Evolutionary conservation across 2,329 filamentous ascomycete genomes (phyloP), one percentile per base, ranked within the genome.

Genomic region (Xylaria sp.): DNA sequence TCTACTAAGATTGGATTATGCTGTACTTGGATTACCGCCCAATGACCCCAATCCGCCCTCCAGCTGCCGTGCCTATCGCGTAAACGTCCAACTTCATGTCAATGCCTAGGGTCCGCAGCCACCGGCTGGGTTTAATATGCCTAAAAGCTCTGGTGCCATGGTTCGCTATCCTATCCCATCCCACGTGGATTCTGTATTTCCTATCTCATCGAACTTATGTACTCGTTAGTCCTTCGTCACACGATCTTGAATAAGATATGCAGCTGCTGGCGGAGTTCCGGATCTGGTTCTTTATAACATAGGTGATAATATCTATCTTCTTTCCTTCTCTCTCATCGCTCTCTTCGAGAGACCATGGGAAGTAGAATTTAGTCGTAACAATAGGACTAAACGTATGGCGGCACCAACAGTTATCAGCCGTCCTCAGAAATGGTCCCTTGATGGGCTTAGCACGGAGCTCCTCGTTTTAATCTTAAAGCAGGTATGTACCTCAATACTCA

Each of bases 391-490:
- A 53, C 68, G 62, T 50, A 73, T 75, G 70, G 70, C 69, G 47
- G 69, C 57, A 36, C 45, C 61, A 47, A 27, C 67, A 34, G 57
- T 57, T 62, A 21, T 24, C 7, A 11, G 61, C 42, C 56, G 39
- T 61, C 34, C 65, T 60, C 53, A 63, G 34, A 72, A 50, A 60
- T 76, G 75, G 71, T 79, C 76, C 9, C 70, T 81, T 21, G 70
- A 79, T 60, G 73, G 78, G 61, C 78, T 85, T 19, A 83, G 81
- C 72, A 78, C 81, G 4, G 83, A 85, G 74, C 73, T 85, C 17
- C 58, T 84, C n/a, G 71, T 75, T 61, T 74, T 84, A 45, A 79
- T 85, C 39, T 77, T 83, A 30, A 72, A 81, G 71, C 78, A 83
- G 74, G 83, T 84, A 76, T 9, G 36, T 6, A 42, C n/a, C 11